phyloP scores from a whole-genome alignment of 2,329 filamentous ascomycete species.

The Colletotrichum sp. region DNA sequence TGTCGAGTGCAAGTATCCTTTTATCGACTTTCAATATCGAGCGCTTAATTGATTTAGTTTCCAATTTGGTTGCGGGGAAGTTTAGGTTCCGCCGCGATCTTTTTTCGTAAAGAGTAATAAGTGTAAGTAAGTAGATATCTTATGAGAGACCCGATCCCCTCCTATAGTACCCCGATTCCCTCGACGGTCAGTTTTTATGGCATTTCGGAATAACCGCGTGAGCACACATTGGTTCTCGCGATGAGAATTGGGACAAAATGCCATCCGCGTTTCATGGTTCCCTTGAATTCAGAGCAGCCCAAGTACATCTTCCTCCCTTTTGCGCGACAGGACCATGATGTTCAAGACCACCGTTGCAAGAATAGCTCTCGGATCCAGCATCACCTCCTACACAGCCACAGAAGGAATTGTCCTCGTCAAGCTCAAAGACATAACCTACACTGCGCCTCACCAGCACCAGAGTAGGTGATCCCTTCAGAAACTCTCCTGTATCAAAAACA shows the following conservation, averaged over 20 bases:
- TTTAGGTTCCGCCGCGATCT: background rate
- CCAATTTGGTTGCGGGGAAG: background rate
- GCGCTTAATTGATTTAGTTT: background rate
- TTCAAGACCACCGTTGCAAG: background rate
- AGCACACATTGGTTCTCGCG: background rate
- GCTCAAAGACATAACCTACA: background rate
- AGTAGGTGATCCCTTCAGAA: background rate
- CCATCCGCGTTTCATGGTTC: background rate
- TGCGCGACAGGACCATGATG: background rate
- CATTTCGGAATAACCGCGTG: background rate
- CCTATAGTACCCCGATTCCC: rapidly evolving
- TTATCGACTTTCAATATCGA: too few relatives aligned
- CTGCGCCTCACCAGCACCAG: background rate
- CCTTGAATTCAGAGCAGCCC: background rate
- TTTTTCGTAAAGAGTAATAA: background rate
- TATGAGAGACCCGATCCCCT: background rate
- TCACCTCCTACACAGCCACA: background rate
- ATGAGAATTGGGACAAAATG: background rate
- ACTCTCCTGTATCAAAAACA: background rate
- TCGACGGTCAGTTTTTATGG: rapidly evolving
- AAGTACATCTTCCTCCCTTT: background rate
- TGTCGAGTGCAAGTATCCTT: too few relatives aligned
- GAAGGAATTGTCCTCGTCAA: background rate
- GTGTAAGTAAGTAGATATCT: background rate
- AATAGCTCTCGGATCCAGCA: background rate